Percentiles rank a stretch among this genome's conserved stretches.
Evolutionary conservation across 225 moss, liverwort and hornwort genomes (phyloP).

Genomic region (Pseudoscleropodium purum): DNA sequence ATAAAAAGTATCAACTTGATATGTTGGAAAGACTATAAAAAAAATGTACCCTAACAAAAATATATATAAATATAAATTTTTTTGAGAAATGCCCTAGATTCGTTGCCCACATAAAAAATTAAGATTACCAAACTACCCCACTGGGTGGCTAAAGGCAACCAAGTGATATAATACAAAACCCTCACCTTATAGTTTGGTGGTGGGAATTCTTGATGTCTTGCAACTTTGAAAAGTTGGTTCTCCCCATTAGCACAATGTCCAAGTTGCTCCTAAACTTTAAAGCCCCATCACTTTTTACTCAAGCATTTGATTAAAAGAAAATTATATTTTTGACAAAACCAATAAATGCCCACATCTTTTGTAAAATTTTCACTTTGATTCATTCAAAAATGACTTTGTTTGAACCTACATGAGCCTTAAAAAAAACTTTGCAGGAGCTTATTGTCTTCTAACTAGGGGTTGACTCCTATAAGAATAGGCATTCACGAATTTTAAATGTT

Average conservation of each 20-base stretch:
- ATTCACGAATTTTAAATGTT: not conserved
- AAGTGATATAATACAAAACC: not conserved
- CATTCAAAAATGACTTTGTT: not conserved
- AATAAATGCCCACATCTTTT: not conserved
- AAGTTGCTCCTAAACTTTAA: not conserved
- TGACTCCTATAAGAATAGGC: not conserved
- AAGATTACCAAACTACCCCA: too few species aligned
- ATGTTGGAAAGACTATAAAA: not conserved
- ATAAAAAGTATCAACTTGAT: not conserved
- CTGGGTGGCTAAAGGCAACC: not conserved
- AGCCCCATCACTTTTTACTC: not conserved
- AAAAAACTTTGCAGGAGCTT: not conserved
- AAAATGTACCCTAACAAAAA: too few species aligned
- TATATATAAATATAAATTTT: too few species aligned
- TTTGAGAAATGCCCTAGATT: too few species aligned
- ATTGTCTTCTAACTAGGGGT: not conserved
- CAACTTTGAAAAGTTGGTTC: not conserved
- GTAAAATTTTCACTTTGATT: not conserved
- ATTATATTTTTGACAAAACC: not conserved
- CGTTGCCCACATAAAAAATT: too few species aligned
- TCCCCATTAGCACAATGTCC: fast-evolving
- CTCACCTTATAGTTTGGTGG: not conserved
- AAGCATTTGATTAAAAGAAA: not conserved
- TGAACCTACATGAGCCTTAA: fast-evolving
- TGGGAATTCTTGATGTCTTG: not conserved